Evolutionary conservation across 768 basidiomycete genomes (phyloP).

Genomic region (Phaffia tasmanica): DNA sequence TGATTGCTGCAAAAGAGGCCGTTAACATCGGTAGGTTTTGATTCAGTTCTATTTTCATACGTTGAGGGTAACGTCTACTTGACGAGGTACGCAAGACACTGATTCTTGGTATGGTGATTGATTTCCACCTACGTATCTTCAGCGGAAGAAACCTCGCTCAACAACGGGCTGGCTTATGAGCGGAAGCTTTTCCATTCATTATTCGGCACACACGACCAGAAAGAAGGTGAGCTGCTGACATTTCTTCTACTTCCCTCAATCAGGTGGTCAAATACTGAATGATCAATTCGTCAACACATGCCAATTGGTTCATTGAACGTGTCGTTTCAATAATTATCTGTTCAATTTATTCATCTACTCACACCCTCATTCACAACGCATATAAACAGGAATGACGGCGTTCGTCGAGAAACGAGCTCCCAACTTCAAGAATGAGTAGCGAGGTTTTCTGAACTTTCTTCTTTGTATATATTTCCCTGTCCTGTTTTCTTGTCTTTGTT

Average conservation of each 20-base stretch:
- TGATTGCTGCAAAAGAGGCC: conserved; percentile 80
- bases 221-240: conserved; percentile 59
- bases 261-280: neutral
- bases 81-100: neutral
- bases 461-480: too few species aligned
- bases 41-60: neutral
- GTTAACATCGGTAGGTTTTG: conserved; percentile 63
- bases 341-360: neutral
- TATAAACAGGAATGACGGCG: conserved; percentile 68
- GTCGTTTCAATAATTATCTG: neutral
- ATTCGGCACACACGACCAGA: conserved; percentile 89
- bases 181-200: conserved; percentile 77
- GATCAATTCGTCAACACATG: conserved; percentile 15
- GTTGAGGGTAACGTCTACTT: too few species aligned
- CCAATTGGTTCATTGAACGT: neutral
- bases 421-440: conserved; percentile 53
- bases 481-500: too few species aligned
- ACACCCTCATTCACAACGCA: neutral
- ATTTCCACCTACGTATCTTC: neutral
- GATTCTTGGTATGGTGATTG: neutral
- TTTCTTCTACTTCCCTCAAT: neutral
- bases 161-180: conserved; percentile 77
- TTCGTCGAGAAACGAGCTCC: conserved; percentile 90
- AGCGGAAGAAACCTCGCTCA: conserved; percentile 70
- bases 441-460: too few species aligned